Evolutionary conservation across 2,329 filamentous ascomycete genomes (phyloP).

Genomic region (Xylariaceae sp.): DNA sequence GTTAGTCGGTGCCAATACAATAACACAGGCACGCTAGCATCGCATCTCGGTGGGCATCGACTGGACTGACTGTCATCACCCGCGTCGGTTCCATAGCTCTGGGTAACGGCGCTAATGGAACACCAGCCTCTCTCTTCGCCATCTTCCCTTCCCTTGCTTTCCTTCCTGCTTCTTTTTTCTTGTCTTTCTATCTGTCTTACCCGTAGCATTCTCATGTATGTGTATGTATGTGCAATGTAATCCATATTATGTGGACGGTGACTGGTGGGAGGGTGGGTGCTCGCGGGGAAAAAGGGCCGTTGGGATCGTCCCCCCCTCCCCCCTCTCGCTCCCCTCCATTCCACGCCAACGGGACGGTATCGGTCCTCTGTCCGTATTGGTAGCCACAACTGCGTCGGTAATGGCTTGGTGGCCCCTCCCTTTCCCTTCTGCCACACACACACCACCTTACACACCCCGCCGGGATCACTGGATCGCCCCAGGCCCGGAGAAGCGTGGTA

Average conservation of each 20-base stretch:
- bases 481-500: conserved; percentile 13
- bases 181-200: not conserved
- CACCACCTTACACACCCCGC: no score
- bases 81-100: conserved; percentile 10
- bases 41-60: conserved; percentile 4
- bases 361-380: conserved; percentile 12
- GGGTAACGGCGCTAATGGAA: conserved; percentile 5
- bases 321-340: not conserved
- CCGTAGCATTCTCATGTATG: no score
- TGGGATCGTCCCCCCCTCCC: not conserved
- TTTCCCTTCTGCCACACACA: no score
- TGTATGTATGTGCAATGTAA: no score
- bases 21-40: no score
- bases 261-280: not conserved
- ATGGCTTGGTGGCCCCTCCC: not conserved
- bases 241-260: no score
- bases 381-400: not conserved
- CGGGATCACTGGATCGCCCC: conserved; percentile 1
- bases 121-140: not conserved
- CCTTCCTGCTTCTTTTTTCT: not conserved
- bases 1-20: no score
- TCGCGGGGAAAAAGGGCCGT: not conserved
- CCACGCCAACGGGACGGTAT: conserved; percentile 15
- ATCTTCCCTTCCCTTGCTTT: not conserved
- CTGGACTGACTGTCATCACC: conserved; percentile 10